Conservation (phyloP, 163 green algal genomes). For the Coccomyxa subellipsoidea region DNA sequence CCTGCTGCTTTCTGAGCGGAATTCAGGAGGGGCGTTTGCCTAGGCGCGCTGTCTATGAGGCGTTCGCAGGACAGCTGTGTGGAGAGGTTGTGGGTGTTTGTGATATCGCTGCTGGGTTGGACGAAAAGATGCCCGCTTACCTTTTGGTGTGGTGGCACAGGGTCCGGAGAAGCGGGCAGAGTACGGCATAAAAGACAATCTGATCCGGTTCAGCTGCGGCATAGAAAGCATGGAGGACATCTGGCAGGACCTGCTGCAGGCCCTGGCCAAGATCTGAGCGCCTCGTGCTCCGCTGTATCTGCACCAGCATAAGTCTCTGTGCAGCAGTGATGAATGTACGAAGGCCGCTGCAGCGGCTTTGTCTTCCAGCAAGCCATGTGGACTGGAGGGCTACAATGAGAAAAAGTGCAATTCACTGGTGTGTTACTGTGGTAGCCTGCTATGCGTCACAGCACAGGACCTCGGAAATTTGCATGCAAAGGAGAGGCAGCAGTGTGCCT, state of each 20-base stretch:
- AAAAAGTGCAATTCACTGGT: too few species aligned
- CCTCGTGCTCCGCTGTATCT: not conserved
- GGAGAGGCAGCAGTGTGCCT: too few species aligned
- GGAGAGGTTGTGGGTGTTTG: too few species aligned
- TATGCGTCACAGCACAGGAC: too few species aligned
- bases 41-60: too few species aligned
- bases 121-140: not conserved
- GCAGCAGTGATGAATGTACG: not conserved
- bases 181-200: slow-evolving; percentile 98
- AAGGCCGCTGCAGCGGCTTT: not conserved
- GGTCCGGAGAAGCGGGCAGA: slow-evolving; percentile 83
- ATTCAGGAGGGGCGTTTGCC: too few species aligned
- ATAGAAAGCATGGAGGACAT: slow-evolving; percentile 95
- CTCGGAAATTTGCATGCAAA: too few species aligned
- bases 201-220: slow-evolving; percentile 91
- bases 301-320: not conserved
- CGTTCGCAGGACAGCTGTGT: too few species aligned
- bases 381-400: too few species aligned
- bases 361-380: not conserved
- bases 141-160: slow-evolving; percentile 16
- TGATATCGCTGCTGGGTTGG: too few species aligned
- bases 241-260: slow-evolving; percentile 88
- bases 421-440: too few species aligned
- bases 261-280: slow-evolving; percentile 41
- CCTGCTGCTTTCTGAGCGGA: too few species aligned